Evolutionary conservation across 1,284 basidiomycete species (phyloP).

Genomic region (Trametes versicolor): DNA sequence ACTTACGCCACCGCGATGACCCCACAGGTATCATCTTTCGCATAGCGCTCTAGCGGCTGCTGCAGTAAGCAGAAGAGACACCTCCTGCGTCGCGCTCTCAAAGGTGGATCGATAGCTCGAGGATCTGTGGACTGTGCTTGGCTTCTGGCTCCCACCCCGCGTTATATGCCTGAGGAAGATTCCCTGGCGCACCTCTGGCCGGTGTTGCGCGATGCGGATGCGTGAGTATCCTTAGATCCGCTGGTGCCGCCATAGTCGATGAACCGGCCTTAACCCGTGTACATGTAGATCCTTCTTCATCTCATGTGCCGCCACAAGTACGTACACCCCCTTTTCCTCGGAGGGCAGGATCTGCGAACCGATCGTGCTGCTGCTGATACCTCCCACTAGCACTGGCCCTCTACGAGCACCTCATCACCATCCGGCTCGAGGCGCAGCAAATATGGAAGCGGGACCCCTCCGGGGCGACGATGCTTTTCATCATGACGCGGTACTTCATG

Average conservation of each 20-base stretch:
- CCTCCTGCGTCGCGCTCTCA: neutral
- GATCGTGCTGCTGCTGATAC: neutral
- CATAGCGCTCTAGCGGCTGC: neutral
- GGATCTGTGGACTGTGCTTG: neutral
- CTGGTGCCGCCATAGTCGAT: no score
- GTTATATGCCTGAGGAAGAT: constrained; percentile 6
- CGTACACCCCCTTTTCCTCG: neutral
- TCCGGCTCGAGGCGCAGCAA: constrained; percentile 29
- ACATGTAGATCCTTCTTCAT: constrained; percentile 21
- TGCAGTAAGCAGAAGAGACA: neutral
- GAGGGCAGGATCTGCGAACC: neutral
- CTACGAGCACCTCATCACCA: constrained; percentile 31
- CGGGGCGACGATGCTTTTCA: constrained; percentile 24
- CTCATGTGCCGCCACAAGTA: constrained; percentile 23
- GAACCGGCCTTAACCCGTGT: no score
- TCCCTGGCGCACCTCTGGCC: constrained; percentile 20
- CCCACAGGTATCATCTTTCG: neutral
- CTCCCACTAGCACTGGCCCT: constrained; percentile 15
- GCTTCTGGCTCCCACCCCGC: neutral
- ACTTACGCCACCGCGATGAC: neutral
- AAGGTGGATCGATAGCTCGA: neutral
- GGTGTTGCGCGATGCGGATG: constrained; percentile 19
- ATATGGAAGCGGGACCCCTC: constrained; percentile 28
- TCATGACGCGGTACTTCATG: constrained; percentile 31
- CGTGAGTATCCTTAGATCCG: constrained; percentile 3